Evolutionary conservation across 192 early-diverging fungal genomes (phyloP).

Genomic region (Gorgonomyces haynaldii): DNA sequence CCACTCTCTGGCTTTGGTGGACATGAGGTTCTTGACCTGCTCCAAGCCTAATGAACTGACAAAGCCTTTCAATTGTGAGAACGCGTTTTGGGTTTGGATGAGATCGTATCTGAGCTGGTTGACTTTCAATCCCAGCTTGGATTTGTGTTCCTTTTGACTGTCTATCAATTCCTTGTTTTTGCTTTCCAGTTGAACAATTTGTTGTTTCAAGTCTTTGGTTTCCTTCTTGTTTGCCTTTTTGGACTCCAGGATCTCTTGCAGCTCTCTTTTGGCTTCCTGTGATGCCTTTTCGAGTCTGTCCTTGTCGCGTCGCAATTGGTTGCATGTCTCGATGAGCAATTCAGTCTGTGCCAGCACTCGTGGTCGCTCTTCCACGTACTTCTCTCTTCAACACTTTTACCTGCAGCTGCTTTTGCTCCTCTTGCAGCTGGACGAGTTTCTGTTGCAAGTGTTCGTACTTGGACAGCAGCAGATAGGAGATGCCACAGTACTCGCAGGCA

Average conservation of each 20-base stretch:
- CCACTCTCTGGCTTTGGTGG: no score
- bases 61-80: neutral
- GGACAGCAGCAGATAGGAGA: constrained; percentile 41
- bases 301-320: neutral
- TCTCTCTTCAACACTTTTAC: constrained; percentile 15
- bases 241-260: neutral
- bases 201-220: neutral
- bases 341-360: neutral
- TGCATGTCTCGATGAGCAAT: neutral
- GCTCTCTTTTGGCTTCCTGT: neutral
- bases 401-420: constrained; percentile 24
- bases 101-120: neutral
- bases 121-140: neutral
- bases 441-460: constrained; percentile 36
- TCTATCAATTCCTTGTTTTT: neutral
- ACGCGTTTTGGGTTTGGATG: neutral
- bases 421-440: constrained; percentile 28
- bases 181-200: neutral
- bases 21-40: no score
- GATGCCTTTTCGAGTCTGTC: constrained; percentile 1
- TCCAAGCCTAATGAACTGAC: no score
- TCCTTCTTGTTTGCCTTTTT: neutral
- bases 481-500: constrained; percentile 45
- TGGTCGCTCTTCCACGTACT: constrained; percentile 21
- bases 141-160: neutral